phyloP scores from a whole-genome alignment of 257 asterid genomes.

The Solanum peruvianum region DNA sequence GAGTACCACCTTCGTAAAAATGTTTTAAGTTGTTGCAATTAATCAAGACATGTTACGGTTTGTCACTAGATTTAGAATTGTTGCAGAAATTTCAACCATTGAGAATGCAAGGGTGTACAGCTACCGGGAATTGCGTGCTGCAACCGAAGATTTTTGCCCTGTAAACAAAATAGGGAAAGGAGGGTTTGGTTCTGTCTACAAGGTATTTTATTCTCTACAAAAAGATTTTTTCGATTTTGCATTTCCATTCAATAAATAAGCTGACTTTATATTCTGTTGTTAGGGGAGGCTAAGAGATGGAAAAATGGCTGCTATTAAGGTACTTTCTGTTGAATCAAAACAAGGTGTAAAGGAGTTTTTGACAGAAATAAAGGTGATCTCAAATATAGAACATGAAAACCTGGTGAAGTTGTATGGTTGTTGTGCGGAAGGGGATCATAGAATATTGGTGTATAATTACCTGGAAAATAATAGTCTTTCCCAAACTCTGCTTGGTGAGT shows the following conservation, averaged over 20 bases:
- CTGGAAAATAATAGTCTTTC: constrained; percentile 86
- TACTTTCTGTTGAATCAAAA: constrained; percentile 70
- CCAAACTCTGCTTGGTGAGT: constrained; percentile 75
- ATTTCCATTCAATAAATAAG: background rate
- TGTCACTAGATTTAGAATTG: constrained; percentile 10
- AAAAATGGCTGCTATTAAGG: constrained; percentile 68
- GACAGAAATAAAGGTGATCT: constrained; percentile 50
- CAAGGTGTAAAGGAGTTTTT: constrained; percentile 73
- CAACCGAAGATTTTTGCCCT: constrained; percentile 50
- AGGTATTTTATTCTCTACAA: constrained; percentile 25
- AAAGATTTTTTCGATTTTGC: background rate
- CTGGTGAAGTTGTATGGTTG: constrained; percentile 80
- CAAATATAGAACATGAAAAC: constrained; percentile 75
- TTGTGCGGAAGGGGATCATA: constrained; percentile 58
- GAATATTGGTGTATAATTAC: constrained; percentile 84
- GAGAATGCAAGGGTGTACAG: constrained; percentile 40
- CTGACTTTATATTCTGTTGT: background rate
- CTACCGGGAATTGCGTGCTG: constrained; percentile 49
- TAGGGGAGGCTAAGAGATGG: constrained; percentile 81
- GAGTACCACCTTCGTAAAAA: background rate
- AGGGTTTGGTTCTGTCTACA: constrained; percentile 85
- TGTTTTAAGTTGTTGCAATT: background rate
- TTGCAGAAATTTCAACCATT: constrained; percentile 53
- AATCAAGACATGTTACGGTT: background rate
- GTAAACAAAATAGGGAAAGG: constrained; percentile 78